Conservation (phyloP, 2,329 filamentous ascomycete genomes). For the Sclerotinia borealis region DNA sequence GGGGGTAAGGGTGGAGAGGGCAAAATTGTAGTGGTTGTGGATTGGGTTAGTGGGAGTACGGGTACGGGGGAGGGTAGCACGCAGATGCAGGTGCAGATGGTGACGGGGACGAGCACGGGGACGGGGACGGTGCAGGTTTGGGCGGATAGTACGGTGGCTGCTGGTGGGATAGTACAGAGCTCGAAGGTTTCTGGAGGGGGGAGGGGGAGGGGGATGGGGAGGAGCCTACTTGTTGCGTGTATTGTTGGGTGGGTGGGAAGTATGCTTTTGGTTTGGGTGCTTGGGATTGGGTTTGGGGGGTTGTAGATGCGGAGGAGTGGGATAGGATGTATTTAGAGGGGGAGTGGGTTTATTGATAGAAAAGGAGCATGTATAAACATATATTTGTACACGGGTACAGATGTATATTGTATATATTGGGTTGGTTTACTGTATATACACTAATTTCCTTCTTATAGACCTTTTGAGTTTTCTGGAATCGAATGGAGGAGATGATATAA, state of each 20-base stretch:
- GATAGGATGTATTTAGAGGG: background rate
- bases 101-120: background rate
- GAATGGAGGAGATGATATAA: too few relatives aligned
- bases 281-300: background rate
- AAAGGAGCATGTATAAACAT: too few relatives aligned
- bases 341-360: background rate
- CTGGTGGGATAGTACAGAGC: background rate
- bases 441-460: too few relatives aligned
- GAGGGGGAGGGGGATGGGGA: too few relatives aligned
- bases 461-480: too few relatives aligned
- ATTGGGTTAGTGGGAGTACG: background rate
- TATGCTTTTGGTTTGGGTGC: background rate
- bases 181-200: background rate
- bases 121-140: background rate
- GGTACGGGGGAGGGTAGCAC: background rate
- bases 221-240: too few relatives aligned
- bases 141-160: background rate
- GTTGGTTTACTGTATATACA: too few relatives aligned
- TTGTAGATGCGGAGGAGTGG: background rate
- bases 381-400: too few relatives aligned
- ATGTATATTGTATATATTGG: too few relatives aligned
- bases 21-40: conserved; percentile 1
- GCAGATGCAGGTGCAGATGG: too few relatives aligned
- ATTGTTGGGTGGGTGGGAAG: background rate
- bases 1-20: background rate